Conservation (phyloP, 1,139 yeast genomes). For the Nadsonia starkeyi-henricii region DNA sequence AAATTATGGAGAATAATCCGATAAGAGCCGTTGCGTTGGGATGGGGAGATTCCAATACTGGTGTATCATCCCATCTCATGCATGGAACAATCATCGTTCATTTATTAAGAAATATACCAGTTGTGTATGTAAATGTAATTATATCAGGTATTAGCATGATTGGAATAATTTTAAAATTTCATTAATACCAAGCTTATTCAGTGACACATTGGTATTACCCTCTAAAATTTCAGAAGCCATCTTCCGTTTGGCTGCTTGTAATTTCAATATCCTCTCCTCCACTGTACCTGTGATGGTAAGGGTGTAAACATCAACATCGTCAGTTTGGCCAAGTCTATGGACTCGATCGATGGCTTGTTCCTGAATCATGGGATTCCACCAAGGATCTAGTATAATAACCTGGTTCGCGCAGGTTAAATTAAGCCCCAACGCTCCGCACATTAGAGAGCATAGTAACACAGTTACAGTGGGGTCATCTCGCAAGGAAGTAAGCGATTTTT, state of each 20-base stretch:
- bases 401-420: constrained; percentile 90
- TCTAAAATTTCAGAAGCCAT: constrained; percentile 18
- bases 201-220: not conserved
- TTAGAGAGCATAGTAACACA: constrained; percentile 59
- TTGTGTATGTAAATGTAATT: no score
- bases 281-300: constrained; percentile 54
- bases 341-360: constrained; percentile 95
- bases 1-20: no score
- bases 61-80: no score
- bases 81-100: no score
- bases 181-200: not conserved
- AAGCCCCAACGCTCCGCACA: constrained; percentile 88
- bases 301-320: constrained; percentile 61
- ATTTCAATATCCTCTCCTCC: constrained; percentile 69
- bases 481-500: constrained; percentile 47
- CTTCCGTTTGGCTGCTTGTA: constrained; percentile 62
- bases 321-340: constrained; percentile 79
- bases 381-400: constrained; percentile 81
- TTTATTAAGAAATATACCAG: no score
- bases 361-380: constrained; percentile 94
- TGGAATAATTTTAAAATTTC: not conserved
- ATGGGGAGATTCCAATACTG: no score
- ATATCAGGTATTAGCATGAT: no score
- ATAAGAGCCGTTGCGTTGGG: no score
- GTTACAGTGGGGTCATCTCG: constrained; percentile 38